These are phyloP conservation scores for Kuraishia piskuri DNA, from an alignment of 805 yeast genomes.

Conservation along the genomic window DNA sequence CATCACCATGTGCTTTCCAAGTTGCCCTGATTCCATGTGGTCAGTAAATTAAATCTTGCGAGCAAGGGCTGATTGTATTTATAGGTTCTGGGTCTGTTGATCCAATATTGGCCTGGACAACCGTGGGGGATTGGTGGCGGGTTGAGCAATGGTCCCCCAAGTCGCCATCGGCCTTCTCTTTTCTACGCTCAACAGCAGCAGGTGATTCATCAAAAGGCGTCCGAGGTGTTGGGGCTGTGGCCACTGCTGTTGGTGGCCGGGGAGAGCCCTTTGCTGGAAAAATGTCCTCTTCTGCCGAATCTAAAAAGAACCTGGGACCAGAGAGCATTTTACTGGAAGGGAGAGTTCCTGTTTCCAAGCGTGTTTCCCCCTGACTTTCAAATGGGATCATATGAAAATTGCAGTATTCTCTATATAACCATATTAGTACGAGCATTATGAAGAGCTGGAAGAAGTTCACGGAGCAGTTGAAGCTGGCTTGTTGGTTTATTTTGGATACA, in stretches of 20 bases:
- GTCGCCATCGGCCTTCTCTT: not conserved
- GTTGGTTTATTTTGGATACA: conserved; percentile 1
- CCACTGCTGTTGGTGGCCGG: not conserved
- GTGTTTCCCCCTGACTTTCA: not conserved
- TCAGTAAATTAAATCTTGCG: not conserved
- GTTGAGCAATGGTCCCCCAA: not conserved
- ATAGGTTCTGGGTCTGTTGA: conserved; percentile 6
- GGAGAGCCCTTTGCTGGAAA: not conserved
- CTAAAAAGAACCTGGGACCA: not conserved
- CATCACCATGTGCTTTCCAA: not conserved
- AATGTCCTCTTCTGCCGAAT: not conserved
- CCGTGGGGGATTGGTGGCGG: conserved; percentile 5
- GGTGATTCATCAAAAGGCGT: conserved; percentile 3
- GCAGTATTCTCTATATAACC: not conserved
- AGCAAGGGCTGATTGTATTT: not conserved
- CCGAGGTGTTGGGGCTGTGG: not conserved
- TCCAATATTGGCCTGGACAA: conserved; percentile 10
- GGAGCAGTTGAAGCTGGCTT: not conserved
- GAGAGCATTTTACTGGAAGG: not conserved
- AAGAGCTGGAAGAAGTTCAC: not conserved
- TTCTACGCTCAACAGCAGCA: too few species aligned
- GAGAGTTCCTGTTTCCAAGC: not conserved
- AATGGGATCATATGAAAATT: not conserved
- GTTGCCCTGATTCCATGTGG: not conserved
- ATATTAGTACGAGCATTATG: not conserved